Percentiles rank a stretch among this genome's conserved stretches.
phyloP scores from a whole-genome alignment of 108 stramenopile species.

The Mediolabrus comicus region DNA sequence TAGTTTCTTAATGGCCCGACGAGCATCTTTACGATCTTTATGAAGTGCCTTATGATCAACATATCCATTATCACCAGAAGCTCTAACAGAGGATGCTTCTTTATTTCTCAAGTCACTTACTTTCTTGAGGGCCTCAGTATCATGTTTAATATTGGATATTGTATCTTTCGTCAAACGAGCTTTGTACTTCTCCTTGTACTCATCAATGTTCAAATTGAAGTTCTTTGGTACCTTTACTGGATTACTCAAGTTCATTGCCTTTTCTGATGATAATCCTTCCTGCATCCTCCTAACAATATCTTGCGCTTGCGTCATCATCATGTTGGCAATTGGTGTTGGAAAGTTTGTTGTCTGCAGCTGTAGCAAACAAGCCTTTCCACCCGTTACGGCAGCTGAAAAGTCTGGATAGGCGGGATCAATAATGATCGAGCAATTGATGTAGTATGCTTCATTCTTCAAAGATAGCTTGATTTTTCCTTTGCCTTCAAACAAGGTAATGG shows the following conservation, averaged over 20 bases:
- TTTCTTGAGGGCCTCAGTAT: slow-evolving; percentile 41
- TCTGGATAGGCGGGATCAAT: slow-evolving; percentile 54
- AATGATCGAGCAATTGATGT: slow-evolving; percentile 29
- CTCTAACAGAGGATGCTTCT: slow-evolving; percentile 12
- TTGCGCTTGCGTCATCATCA: slow-evolving; percentile 51
- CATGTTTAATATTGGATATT: slow-evolving; percentile 42
- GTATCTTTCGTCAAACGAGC: slow-evolving; percentile 31
- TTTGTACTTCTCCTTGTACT: background rate
- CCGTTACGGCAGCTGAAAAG: slow-evolving; percentile 17
- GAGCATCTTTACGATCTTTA: slow-evolving; percentile 53
- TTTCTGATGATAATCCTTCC: slow-evolving; percentile 37
- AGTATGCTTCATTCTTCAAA: slow-evolving; percentile 31
- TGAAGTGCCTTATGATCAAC: slow-evolving; percentile 9
- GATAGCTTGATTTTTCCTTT: slow-evolving; percentile 43
- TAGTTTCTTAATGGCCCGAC: slow-evolving; percentile 36
- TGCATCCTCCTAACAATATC: slow-evolving; percentile 50
- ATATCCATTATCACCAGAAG: slow-evolving; percentile 14
- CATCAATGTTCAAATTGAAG: slow-evolving; percentile 27
- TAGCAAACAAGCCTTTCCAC: slow-evolving; percentile 31
- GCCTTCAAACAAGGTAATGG: slow-evolving; percentile 31
- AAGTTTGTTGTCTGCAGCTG: slow-evolving; percentile 49
- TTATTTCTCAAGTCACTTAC: slow-evolving; percentile 36
- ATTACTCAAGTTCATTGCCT: slow-evolving; percentile 45
- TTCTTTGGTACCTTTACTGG: slow-evolving; percentile 45
- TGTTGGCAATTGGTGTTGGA: slow-evolving; percentile 39